A percentile compares a stretch with the other conserved stretches of the same genome.
These are phyloP conservation scores for Firmiana major DNA, from an alignment of 345 rosid species.

Conservation along the genomic window DNA sequence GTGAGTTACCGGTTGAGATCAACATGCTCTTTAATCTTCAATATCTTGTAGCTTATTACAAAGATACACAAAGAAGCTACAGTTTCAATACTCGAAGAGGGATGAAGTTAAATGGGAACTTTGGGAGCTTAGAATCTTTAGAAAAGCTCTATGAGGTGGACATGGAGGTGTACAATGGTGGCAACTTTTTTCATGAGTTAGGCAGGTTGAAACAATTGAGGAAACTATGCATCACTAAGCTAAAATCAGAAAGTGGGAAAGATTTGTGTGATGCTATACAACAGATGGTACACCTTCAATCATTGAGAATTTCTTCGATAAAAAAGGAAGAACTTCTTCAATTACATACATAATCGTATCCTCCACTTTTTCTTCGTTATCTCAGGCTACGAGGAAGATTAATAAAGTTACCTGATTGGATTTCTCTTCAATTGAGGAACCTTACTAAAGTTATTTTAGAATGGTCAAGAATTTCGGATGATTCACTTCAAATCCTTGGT, in stretches of 20 bases:
- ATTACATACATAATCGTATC: not conserved
- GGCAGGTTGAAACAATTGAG: not conserved
- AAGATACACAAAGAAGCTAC: too few relatives aligned
- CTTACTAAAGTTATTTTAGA: not conserved
- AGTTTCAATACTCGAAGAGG: too few relatives aligned
- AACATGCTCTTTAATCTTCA: too few relatives aligned
- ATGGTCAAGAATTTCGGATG: not conserved
- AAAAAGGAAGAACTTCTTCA: not conserved
- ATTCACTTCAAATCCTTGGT: slow-evolving; percentile 15
- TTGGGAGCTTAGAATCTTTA: too few relatives aligned
- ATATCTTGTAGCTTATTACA: too few relatives aligned
- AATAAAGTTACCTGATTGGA: slow-evolving; percentile 13
- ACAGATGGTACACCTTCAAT: slow-evolving; percentile 8
- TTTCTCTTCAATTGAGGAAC: not conserved
- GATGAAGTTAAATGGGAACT: too few relatives aligned
- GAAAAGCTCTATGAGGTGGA: too few relatives aligned
- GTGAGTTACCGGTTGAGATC: too few relatives aligned
- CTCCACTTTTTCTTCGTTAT: not conserved
- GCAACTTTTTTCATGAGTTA: too few relatives aligned
- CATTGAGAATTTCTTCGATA: not conserved
- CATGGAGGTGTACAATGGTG: too few relatives aligned
- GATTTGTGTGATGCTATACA: slow-evolving; percentile 10
- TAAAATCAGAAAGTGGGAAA: not conserved
- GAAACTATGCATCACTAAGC: slow-evolving; percentile 9
- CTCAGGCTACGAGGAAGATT: not conserved